These are phyloP conservation scores for Gnetum montanum DNA, from an alignment of 75 land plant species.

Conservation along the genomic window DNA sequence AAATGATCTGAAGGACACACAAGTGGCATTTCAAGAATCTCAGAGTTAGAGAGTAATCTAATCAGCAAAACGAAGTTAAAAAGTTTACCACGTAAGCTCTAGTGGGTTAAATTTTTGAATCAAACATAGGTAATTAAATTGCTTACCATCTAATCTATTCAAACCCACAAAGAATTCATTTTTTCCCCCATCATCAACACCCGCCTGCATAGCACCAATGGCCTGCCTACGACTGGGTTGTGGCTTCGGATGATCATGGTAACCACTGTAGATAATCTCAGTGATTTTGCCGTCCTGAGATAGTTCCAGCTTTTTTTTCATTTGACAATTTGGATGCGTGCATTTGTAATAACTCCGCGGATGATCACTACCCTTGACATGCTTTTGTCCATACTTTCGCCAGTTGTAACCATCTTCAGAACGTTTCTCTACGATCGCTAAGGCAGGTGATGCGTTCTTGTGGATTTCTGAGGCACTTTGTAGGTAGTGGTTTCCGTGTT, in stretches of 20 bases:
- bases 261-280: constrained; percentile 62
- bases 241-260: constrained; percentile 65
- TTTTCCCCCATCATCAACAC: constrained; percentile 15
- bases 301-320: constrained; percentile 71
- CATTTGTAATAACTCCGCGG: constrained; percentile 85
- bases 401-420: constrained; percentile 76
- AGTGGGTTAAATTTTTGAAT: too few relatives aligned
- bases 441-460: constrained; percentile 6
- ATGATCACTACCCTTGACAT: constrained; percentile 71
- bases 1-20: constrained; percentile 17
- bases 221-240: constrained; percentile 41
- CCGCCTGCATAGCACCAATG: constrained; percentile 17
- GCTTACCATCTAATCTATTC: constrained; percentile 15
- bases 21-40: constrained; percentile 21
- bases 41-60: too few relatives aligned
- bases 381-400: constrained; percentile 86
- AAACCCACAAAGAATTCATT: constrained; percentile 13
- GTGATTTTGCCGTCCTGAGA: constrained; percentile 59
- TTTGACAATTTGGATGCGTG: constrained; percentile 60
- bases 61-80: too few relatives aligned
- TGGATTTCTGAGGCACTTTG: too few relatives aligned
- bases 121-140: too few relatives aligned
- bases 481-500: too few relatives aligned
- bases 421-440: constrained; percentile 17
- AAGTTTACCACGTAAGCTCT: too few relatives aligned